Conservation (phyloP, 73 alveolate genomes). For the Paramecium caudatum region DNA sequence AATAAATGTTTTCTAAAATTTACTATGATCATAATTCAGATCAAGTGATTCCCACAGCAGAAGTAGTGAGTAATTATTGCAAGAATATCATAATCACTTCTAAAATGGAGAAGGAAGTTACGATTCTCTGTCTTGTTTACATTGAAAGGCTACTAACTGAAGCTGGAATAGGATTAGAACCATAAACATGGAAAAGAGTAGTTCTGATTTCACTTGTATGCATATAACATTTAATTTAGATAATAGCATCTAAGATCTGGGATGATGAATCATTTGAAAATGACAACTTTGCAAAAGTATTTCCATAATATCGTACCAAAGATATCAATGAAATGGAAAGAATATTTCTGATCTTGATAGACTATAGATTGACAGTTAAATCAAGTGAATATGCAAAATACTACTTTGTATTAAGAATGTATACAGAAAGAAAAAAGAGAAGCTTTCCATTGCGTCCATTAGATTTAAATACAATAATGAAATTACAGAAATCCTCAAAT, state of each 20-base stretch:
- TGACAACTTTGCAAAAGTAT: slow-evolving; percentile 98
- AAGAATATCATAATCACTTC: slow-evolving; percentile 94
- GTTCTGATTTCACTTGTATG: slow-evolving; percentile 87
- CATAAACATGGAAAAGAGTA: slow-evolving; percentile 98
- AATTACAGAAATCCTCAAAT: slow-evolving; percentile 78
- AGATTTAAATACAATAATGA: slow-evolving; percentile 82
- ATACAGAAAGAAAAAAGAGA: slow-evolving; percentile 87
- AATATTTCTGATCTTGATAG: slow-evolving; percentile 93
- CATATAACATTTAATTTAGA: slow-evolving; percentile 4
- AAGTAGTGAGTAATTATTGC: slow-evolving; percentile 91
- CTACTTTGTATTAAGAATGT: slow-evolving; percentile 95
- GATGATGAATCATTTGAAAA: slow-evolving; percentile 99
- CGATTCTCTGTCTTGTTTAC: slow-evolving; percentile 94
- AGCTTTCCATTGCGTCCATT: slow-evolving; percentile 85
- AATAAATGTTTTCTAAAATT: slow-evolving; percentile 31
- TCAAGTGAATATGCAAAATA: slow-evolving; percentile 98
- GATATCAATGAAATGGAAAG: slow-evolving; percentile 98
- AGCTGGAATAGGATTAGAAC: slow-evolving; percentile 95
- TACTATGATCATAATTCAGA: slow-evolving; percentile 30
- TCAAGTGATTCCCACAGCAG: slow-evolving; percentile 78
- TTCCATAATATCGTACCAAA: slow-evolving; percentile 92
- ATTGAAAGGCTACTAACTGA: slow-evolving; percentile 96
- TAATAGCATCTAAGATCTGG: slow-evolving; percentile 98
- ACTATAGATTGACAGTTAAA: slow-evolving; percentile 91
- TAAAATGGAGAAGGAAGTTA: slow-evolving; percentile 97